phyloP scores from a whole-genome alignment of 805 yeast genomes.

The Nakazawaea pomicola region DNA sequence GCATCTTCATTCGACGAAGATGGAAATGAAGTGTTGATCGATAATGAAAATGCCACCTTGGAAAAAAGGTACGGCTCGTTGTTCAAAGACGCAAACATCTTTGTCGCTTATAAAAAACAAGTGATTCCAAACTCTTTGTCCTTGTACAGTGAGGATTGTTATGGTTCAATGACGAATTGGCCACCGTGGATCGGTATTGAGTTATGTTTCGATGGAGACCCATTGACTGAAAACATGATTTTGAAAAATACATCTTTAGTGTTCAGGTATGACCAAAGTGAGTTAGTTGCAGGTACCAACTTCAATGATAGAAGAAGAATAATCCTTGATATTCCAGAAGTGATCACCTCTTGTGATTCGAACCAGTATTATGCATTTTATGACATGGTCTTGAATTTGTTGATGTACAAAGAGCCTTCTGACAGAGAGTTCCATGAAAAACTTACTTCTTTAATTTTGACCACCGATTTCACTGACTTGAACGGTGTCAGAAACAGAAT shows the following conservation, averaged over 20 bases:
- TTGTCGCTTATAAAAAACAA: conserved; percentile 54
- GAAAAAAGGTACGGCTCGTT: conserved; percentile 68
- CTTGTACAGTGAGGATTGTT: conserved; percentile 42
- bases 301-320: conserved; percentile 36
- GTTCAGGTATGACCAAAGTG: conserved; percentile 51
- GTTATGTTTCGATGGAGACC: conserved; percentile 50
- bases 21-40: conserved; percentile 17
- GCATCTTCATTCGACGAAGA: conserved; percentile 32
- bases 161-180: conserved; percentile 67
- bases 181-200: conserved; percentile 89
- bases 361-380: conserved; percentile 66
- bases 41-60: conserved; percentile 20
- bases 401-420: conserved; percentile 73
- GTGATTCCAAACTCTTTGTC: conserved; percentile 30
- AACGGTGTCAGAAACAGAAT: conserved; percentile 43
- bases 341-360: conserved; percentile 67
- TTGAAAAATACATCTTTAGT: conserved; percentile 61
- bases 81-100: conserved; percentile 67
- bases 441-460: conserved; percentile 60
- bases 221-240: conserved; percentile 44
- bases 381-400: conserved; percentile 53
- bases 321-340: conserved; percentile 63
- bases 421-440: conserved; percentile 51
- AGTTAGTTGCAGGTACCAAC: conserved; percentile 24
- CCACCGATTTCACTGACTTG: conserved; percentile 65